phyloP scores from a whole-genome alignment of 495 filamentous ascomycete species.

The Aspergillus heteromorphus region DNA sequence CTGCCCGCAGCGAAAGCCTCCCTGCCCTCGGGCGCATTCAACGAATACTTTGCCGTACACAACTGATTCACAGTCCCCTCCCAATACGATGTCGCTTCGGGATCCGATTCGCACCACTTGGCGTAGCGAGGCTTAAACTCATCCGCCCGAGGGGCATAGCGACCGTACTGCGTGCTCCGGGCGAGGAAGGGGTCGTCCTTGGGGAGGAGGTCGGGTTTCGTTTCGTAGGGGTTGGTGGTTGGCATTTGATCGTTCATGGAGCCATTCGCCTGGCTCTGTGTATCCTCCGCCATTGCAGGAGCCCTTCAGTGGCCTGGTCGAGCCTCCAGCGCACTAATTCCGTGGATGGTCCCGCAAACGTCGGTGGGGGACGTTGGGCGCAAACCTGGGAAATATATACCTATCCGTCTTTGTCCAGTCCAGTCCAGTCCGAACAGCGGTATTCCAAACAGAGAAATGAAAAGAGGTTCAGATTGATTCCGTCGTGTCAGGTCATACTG shows the following conservation, averaged over 20 bases:
- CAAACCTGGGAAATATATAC: background rate
- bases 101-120: conserved; percentile 31
- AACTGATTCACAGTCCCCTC: conserved; percentile 26
- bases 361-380: background rate
- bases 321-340: background rate
- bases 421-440: too few species aligned
- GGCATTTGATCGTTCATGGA: conserved; percentile 10
- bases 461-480: too few species aligned
- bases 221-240: conserved; percentile 33
- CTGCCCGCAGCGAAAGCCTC: conserved; percentile 37
- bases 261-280: conserved; percentile 28
- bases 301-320: conserved; percentile 1
- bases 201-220: conserved; percentile 27
- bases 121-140: conserved; percentile 37
- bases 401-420: background rate
- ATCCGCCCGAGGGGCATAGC: conserved; percentile 31
- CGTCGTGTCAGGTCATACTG: too few species aligned
- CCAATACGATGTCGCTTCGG: conserved; percentile 30
- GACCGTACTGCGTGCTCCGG: conserved; percentile 37
- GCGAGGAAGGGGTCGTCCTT: conserved; percentile 34
- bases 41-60: conserved; percentile 32
- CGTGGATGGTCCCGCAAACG: background rate
- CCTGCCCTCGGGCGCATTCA: conserved; percentile 26
- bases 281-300: conserved; percentile 21
- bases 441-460: too few species aligned